Percentiles rank a stretch among this genome's conserved stretches.
phyloP scores from a whole-genome alignment of 805 yeast species.

The Saccharomyces eubayanus region DNA sequence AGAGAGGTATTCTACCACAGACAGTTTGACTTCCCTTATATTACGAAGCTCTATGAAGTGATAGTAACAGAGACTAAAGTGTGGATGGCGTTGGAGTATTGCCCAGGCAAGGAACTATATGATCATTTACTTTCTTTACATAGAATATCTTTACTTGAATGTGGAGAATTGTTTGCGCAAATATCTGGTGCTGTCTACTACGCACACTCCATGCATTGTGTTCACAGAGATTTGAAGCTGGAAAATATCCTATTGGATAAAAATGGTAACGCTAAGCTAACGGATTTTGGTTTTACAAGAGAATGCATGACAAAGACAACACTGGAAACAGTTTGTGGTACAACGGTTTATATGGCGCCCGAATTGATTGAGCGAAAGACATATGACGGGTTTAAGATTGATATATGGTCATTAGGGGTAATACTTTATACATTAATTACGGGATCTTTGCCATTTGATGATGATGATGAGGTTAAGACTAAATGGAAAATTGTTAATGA shows the following conservation, averaged over 20 bases:
- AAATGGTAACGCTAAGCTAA: slow-evolving; percentile 56
- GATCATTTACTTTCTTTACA: slow-evolving; percentile 51
- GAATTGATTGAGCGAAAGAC: slow-evolving; percentile 63
- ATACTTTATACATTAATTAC: slow-evolving; percentile 75
- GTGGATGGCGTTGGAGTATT: slow-evolving; percentile 86
- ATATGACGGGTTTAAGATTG: slow-evolving; percentile 74
- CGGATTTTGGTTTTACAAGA: slow-evolving; percentile 92
- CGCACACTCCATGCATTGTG: slow-evolving; percentile 67
- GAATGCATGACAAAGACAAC: slow-evolving; percentile 52
- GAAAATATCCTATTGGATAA: slow-evolving; percentile 65
- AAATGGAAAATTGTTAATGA: slow-evolving; percentile 51
- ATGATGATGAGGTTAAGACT: slow-evolving; percentile 58
- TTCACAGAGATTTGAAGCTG: slow-evolving; percentile 77
- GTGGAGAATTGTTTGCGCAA: slow-evolving; percentile 51
- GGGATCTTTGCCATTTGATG: slow-evolving; percentile 90
- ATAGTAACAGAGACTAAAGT: slow-evolving; percentile 70
- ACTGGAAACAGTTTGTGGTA: slow-evolving; percentile 84
- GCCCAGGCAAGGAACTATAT: slow-evolving; percentile 72
- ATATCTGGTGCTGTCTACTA: slow-evolving; percentile 51
- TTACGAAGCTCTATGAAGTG: slow-evolving; percentile 78
- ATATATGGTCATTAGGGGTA: slow-evolving; percentile 88
- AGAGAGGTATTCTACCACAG: slow-evolving; percentile 85
- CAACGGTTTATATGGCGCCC: slow-evolving; percentile 95
- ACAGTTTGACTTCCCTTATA: slow-evolving; percentile 74
- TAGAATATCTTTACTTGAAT: slow-evolving; percentile 43